Evolutionary conservation across 1,139 yeast species (phyloP), one percentile per base, ranked within the genome.

Genomic region (Protomyces inundatus): DNA sequence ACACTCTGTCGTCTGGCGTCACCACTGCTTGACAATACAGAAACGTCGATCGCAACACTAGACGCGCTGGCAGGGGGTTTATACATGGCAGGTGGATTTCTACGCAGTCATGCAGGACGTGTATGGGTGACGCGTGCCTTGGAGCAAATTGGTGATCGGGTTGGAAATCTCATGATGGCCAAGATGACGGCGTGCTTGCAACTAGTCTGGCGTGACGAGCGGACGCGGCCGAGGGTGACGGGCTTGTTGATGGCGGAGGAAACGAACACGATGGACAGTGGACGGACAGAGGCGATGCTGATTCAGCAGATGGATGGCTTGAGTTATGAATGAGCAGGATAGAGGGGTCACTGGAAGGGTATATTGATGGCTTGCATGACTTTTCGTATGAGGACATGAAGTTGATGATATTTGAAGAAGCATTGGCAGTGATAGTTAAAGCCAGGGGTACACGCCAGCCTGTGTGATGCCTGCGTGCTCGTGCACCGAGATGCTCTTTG

Each of bases 1-100:
- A 57, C 61, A 32, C 51, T 57, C 3, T 50, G 61, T 14, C 51
- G 37, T 12, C 51, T 57, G 35, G 36, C 55, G 7, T 48, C 51
- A 32, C 39, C 50, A 4, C 61, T 57, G 33, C 34, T 45, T n/a
- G 53, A 42, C 54, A 45, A 23, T 10, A 33, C 37, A 7, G 57
- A 54, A 30, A 35, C 54, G 9, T 9, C 16, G 6, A 7, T 36
- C 1, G 55, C 35, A n/a, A 54, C 51, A 30, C 39, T 57, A 32
- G 32, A 50, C 23, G 32, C 16, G 34, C 48, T 57, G 23, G 12
- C 39, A 12, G 55, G 61, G 6, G 36, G 48, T 6, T 32, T 57
- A 33, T 57, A 34, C 40, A 33, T 57, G 7, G 61, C 55, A 30
- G 61, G 55, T 12, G 55, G 37, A 33, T 50, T 37, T 40, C 32